Evolutionary conservation across 805 yeast genomes (phyloP).

Genomic region (Pichia eremophila): DNA sequence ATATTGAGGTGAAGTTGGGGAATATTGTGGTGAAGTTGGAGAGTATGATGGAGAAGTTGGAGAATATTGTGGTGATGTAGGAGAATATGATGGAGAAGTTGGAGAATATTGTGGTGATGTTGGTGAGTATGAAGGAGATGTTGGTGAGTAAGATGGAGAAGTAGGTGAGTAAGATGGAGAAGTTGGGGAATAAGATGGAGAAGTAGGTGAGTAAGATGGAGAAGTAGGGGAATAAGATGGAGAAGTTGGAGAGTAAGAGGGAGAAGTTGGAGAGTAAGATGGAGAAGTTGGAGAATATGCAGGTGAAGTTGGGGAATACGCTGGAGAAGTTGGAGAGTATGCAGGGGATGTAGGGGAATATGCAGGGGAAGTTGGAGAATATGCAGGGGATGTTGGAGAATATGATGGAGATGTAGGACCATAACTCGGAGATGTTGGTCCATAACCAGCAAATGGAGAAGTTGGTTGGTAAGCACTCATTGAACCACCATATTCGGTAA

Average conservation of each 20-base stretch:
- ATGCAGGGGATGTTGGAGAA: constrained; percentile 51
- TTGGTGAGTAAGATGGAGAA: constrained; percentile 71
- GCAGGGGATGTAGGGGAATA: constrained; percentile 68
- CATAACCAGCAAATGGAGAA: constrained; percentile 43
- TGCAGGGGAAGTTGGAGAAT: constrained; percentile 44
- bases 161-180: constrained; percentile 70
- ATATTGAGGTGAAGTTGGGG: constrained; percentile 53
- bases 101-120: constrained; percentile 77
- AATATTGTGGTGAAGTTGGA: constrained; percentile 65
- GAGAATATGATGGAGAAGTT: constrained; percentile 72
- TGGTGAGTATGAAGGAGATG: constrained; percentile 61
- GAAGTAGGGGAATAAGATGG: constrained; percentile 74
- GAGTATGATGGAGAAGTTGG: constrained; percentile 82
- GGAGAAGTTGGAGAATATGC: constrained; percentile 64
- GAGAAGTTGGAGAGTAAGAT: constrained; percentile 60
- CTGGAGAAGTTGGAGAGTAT: constrained; percentile 53
- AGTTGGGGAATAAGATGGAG: constrained; percentile 56
- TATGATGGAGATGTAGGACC: constrained; percentile 40
- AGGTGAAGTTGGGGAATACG: constrained; percentile 69
- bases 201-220: constrained; percentile 50
- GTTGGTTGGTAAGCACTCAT: constrained; percentile 36
- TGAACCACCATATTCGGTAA: constrained; percentile 77
- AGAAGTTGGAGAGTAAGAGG: constrained; percentile 69
- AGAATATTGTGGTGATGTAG: constrained; percentile 62
- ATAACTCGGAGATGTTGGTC: constrained; percentile 38